Percentiles rank a stretch among this genome's conserved stretches.
Conservation (phyloP, 2,329 filamentous ascomycete genomes). For the Cadophora malorum region DNA sequence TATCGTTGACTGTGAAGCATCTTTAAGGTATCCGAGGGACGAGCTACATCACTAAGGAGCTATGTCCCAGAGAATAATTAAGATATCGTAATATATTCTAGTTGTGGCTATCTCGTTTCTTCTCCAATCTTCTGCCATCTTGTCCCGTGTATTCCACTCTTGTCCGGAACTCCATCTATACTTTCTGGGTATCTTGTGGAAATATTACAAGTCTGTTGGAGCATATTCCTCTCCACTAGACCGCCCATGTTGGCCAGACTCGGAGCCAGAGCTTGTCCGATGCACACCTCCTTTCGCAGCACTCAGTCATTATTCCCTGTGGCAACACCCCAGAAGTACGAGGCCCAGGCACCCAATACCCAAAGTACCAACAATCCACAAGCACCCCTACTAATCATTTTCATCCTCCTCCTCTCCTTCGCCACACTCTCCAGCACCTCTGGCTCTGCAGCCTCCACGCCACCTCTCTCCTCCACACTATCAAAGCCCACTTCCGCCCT, state of each 20-base stretch:
- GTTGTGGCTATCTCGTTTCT: too few species aligned
- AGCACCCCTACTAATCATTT: conserved; percentile 45
- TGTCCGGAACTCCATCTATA: too few species aligned
- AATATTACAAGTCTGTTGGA: background rate
- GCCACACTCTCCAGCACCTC: conserved; percentile 48
- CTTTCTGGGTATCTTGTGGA: background rate
- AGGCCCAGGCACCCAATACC: conserved; percentile 58
- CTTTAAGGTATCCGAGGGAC: too few species aligned
- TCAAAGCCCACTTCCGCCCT: conserved; percentile 50
- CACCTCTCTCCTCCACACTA: conserved; percentile 44
- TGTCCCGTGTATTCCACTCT: background rate
- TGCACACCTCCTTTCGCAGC: background rate
- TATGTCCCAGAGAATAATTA: too few species aligned
- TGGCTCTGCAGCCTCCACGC: conserved; percentile 32
- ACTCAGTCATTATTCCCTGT: conserved; percentile 53
- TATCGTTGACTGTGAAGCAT: too few species aligned
- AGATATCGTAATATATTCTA: too few species aligned
- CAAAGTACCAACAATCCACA: conserved; percentile 54
- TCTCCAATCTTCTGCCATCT: background rate
- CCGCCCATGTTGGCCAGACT: too few species aligned
- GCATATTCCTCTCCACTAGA: background rate
- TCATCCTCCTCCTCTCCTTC: conserved; percentile 51
- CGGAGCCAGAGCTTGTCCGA: background rate
- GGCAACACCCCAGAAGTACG: conserved; percentile 66
- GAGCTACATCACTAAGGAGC: too few species aligned